phyloP scores from a whole-genome alignment of 2,329 filamentous ascomycete genomes.

The Fusarium scirpi region DNA sequence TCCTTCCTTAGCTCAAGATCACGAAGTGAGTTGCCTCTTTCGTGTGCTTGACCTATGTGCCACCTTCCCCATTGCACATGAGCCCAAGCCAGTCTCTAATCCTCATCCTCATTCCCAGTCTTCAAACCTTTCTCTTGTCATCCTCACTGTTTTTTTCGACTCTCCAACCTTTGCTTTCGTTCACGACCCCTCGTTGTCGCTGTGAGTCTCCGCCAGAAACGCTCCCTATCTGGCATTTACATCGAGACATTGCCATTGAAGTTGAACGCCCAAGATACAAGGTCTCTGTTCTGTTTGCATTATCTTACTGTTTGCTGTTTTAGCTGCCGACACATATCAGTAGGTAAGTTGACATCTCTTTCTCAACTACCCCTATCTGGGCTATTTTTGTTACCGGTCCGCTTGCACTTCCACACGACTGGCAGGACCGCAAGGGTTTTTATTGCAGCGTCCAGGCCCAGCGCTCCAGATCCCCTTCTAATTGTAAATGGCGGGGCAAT shows the following conservation, averaged over 20 bases:
- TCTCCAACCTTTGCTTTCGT: conserved; percentile 6
- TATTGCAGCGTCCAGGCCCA: no score
- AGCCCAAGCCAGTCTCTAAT: not conserved
- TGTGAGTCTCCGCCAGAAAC: conserved; percentile 19
- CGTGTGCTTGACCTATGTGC: not conserved
- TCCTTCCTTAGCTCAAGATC: conserved; percentile 15
- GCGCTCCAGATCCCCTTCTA: no score
- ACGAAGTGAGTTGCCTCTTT: not conserved
- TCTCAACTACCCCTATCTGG: not conserved
- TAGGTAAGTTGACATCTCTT: conserved; percentile 48
- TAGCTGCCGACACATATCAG: conserved; percentile 46
- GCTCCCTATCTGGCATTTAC: conserved; percentile 23
- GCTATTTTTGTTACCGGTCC: not conserved
- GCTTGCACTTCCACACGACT: conserved; percentile 8
- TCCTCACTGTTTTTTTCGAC: conserved; percentile 19
- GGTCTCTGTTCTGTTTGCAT: conserved; percentile 52
- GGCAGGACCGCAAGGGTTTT: not conserved
- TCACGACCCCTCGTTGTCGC: conserved; percentile 15
- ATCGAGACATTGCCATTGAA: conserved; percentile 16
- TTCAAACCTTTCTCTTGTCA: conserved; percentile 12
- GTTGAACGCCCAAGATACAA: conserved; percentile 40
- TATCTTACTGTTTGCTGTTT: conserved; percentile 54
- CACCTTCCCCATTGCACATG: not conserved
- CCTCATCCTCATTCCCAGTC: not conserved
- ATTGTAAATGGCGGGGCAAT: not conserved